A percentile compares a stretch with the other conserved stretches of the same genome.
Conservation (phyloP, 352 stramenopile species). For the Phytopythium kandeliae region DNA sequence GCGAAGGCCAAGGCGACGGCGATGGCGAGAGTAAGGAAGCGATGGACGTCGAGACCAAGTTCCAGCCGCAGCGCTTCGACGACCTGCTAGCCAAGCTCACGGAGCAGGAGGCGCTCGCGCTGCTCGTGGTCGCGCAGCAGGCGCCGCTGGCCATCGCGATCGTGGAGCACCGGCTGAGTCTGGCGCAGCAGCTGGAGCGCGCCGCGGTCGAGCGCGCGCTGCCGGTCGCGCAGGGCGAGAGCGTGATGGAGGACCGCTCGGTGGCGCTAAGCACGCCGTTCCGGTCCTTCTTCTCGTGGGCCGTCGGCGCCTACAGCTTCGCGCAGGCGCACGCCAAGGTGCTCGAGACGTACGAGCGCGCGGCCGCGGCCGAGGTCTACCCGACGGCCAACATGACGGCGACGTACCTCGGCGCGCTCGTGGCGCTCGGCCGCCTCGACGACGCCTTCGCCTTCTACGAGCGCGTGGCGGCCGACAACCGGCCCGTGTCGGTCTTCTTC, state of each 20-base stretch:
- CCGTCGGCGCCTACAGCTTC: slow-evolving; percentile 35
- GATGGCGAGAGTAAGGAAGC: no score
- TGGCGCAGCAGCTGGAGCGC: slow-evolving; percentile 20
- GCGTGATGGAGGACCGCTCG: slow-evolving; percentile 28
- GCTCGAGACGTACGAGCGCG: slow-evolving; percentile 45
- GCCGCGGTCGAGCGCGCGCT: slow-evolving; percentile 5
- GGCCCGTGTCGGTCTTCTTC: slow-evolving; percentile 53
- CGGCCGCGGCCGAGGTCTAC: slow-evolving; percentile 31
- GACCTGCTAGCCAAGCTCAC: slow-evolving; percentile 53
- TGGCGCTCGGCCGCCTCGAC: slow-evolving; percentile 25
- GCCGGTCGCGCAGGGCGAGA: slow-evolving; percentile 18
- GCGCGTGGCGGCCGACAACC: slow-evolving; percentile 26
- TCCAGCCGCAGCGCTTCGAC: slow-evolving; percentile 47
- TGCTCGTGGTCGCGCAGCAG: slow-evolving; percentile 36
- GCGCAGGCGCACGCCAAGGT: slow-evolving; percentile 22
- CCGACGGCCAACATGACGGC: slow-evolving; percentile 63
- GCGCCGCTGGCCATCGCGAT: slow-evolving; percentile 31
- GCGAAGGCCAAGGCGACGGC: no score
- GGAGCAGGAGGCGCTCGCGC: slow-evolving; percentile 52
- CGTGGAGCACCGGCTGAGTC: slow-evolving; percentile 41
- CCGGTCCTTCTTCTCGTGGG: slow-evolving; percentile 67
- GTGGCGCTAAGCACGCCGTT: slow-evolving; percentile 37
- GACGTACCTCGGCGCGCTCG: slow-evolving; percentile 42
- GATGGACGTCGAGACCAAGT: slow-evolving; percentile 29
- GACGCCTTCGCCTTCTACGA: slow-evolving; percentile 48